A percentile compares a stretch with the other conserved stretches of the same genome.
These are phyloP conservation scores for Trifolium subterraneum DNA, from an alignment of 306 rosid species.

Conservation along the genomic window DNA sequence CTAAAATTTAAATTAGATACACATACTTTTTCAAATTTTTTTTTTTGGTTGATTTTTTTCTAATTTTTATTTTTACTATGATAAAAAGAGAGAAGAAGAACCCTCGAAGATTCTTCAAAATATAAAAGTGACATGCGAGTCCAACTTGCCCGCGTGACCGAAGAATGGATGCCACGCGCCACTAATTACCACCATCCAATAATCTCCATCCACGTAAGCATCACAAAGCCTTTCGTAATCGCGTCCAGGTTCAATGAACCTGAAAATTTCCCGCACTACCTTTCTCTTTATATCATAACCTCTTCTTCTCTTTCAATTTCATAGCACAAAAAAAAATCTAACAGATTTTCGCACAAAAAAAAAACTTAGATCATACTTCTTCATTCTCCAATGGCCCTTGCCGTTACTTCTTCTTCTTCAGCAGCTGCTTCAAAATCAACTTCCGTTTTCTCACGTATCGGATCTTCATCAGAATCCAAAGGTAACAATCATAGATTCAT, in stretches of 20 bases:
- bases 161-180: slow-evolving; percentile 52
- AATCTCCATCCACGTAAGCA: slow-evolving; percentile 8
- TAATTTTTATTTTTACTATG: too few species aligned
- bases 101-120: slow-evolving; percentile 10
- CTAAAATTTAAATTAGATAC: too few species aligned
- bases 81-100: neutral
- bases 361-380: slow-evolving; percentile 7
- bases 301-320: neutral
- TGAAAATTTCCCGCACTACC: neutral
- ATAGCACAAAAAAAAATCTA: neutral
- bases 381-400: slow-evolving; percentile 62
- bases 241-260: slow-evolving; percentile 74
- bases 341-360: neutral
- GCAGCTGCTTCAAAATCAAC: slow-evolving; percentile 56
- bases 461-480: slow-evolving; percentile 57
- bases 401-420: slow-evolving; percentile 63
- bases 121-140: slow-evolving; percentile 2
- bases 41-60: too few species aligned
- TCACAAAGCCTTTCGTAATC: neutral
- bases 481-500: slow-evolving; percentile 42
- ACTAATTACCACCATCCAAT: slow-evolving; percentile 38
- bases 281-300: slow-evolving; percentile 44
- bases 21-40: too few species aligned
- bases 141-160: slow-evolving; percentile 43
- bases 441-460: slow-evolving; percentile 50